phyloP scores from a whole-genome alignment of 345 rosid genomes.

The Gossypium australe region DNA sequence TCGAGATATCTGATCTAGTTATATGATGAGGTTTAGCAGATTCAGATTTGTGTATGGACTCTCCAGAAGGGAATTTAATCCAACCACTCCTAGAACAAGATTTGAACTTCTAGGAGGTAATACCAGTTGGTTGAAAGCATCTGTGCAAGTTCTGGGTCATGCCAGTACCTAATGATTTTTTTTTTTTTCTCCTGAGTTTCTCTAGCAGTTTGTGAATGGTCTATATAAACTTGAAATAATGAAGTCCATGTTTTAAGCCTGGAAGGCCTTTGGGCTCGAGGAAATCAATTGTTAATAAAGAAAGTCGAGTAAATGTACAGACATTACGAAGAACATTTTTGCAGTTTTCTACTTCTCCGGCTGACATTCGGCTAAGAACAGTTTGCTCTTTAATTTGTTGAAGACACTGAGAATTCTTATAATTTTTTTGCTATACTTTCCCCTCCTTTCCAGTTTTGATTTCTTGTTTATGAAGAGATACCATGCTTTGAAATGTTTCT shows the following conservation, averaged over 20 bases:
- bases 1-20: conserved; percentile 10
- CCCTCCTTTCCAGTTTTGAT: neutral
- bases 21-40: neutral
- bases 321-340: neutral
- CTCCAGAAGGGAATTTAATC: neutral
- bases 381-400: too few species aligned
- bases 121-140: neutral
- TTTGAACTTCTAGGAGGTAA: neutral
- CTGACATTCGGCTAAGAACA: neutral
- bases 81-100: neutral
- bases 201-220: neutral
- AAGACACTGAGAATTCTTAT: neutral
- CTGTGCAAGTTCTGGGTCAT: neutral
- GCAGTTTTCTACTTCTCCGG: neutral
- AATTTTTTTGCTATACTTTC: neutral
- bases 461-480: neutral
- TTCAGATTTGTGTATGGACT: neutral
- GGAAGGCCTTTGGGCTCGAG: neutral
- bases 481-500: too few species aligned
- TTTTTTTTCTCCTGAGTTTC: neutral
- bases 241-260: neutral
- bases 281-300: neutral
- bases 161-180: neutral
- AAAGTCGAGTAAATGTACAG: neutral
- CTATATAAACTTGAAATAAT: neutral